Base-by-base conservation (phyloP, 768 basidiomycete genomes). In the Lanmaoa rubissima region DNA sequence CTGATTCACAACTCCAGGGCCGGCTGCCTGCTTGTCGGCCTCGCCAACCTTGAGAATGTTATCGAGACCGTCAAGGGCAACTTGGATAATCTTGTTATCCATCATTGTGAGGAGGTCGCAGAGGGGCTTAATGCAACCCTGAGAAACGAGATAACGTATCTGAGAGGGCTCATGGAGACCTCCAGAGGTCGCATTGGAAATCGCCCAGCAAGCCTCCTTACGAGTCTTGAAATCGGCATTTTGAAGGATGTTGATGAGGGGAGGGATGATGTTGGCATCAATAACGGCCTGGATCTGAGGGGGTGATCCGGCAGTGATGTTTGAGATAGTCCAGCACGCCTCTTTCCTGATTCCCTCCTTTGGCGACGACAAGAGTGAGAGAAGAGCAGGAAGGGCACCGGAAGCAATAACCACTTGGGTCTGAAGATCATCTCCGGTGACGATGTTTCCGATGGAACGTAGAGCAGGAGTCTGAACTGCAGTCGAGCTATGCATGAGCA, bases 41-140 rank as follows among this genome's bases (percentile, higher is more conserved):
- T 99, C 96, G 42, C 97, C 96, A 60, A 99, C 90, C 76, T 97
- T 98, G 63, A 99, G 78, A 65, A 98, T 94, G 75, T 99, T 99
- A 75, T 99, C 97, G 48, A 99, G 81, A 52, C 97, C 97, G 70
- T 99, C 97, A 45, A 99, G 84, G 19, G 96, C 96, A 40, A 98
- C 96, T 75, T 94, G 90, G 64, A 99, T 99, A 64, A 98, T 97
- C 80, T 99, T 99, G 84, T 98, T 98, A 77, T 99, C 97, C 94
- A 98, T 95, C 83, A 94, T 96, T 28, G 86, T 88, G 56, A 99
- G 81, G 50, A 99, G 78, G 67, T 99, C 97, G 71, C 97, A 99
- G 31, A 99, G 80, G 16, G 97, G 97, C 75, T 98, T 98, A 78
- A 99, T 98, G 78, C 94, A 97, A 34, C 97, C 97, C 73, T 98